A percentile compares a stretch with the other conserved stretches of the same genome.
phyloP scores from a whole-genome alignment of 1,284 basidiomycete genomes.

The Apiotrichum domesticum region DNA sequence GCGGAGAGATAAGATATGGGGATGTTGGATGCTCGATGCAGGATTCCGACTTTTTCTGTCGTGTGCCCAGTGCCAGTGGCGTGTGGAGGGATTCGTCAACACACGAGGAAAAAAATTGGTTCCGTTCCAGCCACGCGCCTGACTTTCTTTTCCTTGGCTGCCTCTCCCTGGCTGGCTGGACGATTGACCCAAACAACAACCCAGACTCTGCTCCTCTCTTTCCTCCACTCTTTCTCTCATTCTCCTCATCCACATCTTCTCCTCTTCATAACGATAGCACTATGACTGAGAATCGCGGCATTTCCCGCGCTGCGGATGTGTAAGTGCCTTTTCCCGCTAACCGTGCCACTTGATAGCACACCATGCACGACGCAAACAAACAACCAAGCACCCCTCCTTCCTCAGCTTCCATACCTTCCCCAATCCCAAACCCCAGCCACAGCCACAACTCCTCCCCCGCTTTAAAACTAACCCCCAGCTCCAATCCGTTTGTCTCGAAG shows the following conservation, averaged over 20 bases:
- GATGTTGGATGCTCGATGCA: too few species aligned
- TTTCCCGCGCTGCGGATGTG: conserved; percentile 19
- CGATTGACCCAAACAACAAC: neutral
- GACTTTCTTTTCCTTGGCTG: conserved; percentile 10
- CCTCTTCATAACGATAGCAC: neutral
- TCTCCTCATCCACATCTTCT: neutral
- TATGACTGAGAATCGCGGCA: conserved; percentile 14
- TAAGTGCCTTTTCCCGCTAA: conserved; percentile 23
- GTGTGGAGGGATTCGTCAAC: too few species aligned
- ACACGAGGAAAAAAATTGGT: neutral
- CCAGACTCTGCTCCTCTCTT: too few species aligned
- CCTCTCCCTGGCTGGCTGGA: neutral
- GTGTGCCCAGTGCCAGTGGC: too few species aligned
- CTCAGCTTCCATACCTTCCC: too few species aligned
- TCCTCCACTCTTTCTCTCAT: conserved; percentile 19
- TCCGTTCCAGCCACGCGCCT: conserved; percentile 13
- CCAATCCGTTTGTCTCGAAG: conserved; percentile 32
- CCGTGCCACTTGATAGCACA: neutral
- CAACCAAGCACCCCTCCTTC: too few species aligned
- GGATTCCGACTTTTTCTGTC: too few species aligned
- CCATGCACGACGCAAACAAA: too few species aligned
- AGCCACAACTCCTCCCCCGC: too few species aligned
- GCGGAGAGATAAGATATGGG: neutral
- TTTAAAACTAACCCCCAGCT: conserved; percentile 9
- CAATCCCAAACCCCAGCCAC: too few species aligned